A percentile compares a stretch with the other conserved stretches of the same genome.
Conservation (phyloP, 441 rosid species). For the Lepidium campestre region DNA sequence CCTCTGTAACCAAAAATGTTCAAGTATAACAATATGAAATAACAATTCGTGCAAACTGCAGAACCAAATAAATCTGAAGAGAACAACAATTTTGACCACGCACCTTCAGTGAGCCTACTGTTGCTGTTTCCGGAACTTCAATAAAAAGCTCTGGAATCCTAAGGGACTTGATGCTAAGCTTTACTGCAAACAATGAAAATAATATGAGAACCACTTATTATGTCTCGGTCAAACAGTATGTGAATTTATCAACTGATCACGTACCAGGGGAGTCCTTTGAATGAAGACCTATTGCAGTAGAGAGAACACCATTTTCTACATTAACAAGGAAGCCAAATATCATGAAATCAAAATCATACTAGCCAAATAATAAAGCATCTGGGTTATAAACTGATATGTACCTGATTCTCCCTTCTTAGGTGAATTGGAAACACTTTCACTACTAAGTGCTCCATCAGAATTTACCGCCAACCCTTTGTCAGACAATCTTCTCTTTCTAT, state of each 20-base stretch:
- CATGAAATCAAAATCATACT: slow-evolving; percentile 9
- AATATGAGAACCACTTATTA: slow-evolving; percentile 23
- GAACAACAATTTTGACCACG: background rate
- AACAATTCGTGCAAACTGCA: background rate
- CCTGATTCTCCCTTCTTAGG: slow-evolving; percentile 48
- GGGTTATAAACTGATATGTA: slow-evolving; percentile 16
- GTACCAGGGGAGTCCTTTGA: slow-evolving; percentile 45
- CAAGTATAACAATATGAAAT: background rate
- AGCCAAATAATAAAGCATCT: slow-evolving; percentile 1
- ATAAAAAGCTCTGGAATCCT: slow-evolving; percentile 59
- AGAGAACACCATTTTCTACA: slow-evolving; percentile 33
- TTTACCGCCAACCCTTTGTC: slow-evolving; percentile 37
- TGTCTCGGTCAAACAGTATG: background rate
- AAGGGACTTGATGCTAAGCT: slow-evolving; percentile 60
- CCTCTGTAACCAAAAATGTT: slow-evolving; percentile 37
- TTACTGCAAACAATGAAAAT: slow-evolving; percentile 35
- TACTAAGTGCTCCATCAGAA: slow-evolving; percentile 47
- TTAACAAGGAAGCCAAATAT: background rate
- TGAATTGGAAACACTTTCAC: slow-evolving; percentile 67
- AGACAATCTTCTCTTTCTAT: slow-evolving; percentile 43
- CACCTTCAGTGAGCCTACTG: slow-evolving; percentile 69
- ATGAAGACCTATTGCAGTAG: slow-evolving; percentile 25
- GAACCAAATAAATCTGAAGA: background rate
- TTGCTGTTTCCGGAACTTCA: slow-evolving; percentile 60
- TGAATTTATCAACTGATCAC: slow-evolving; percentile 8